Conservation (phyloP, 768 basidiomycete genomes). For the Mycena vitilis region DNA sequence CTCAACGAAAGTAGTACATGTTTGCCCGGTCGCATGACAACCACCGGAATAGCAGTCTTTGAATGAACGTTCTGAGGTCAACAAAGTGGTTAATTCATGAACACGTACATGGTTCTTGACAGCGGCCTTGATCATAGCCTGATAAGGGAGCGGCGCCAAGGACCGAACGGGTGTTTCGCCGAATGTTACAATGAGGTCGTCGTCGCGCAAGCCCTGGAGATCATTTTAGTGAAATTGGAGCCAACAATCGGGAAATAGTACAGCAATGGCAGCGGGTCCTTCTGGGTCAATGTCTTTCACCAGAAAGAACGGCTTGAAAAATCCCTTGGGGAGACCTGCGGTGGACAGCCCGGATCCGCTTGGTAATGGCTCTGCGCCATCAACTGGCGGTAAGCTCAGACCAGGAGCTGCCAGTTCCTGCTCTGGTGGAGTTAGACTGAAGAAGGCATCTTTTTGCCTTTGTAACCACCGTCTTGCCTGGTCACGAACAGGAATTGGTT, state of each 20-base stretch:
- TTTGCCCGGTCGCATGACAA: slow-evolving; percentile 29
- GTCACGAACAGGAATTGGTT: slow-evolving; percentile 1
- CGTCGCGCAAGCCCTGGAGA: slow-evolving; percentile 31
- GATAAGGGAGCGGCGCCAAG: slow-evolving; percentile 30
- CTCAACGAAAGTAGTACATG: slow-evolving; percentile 24
- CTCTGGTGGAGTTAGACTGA: slow-evolving; percentile 59
- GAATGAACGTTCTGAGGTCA: neutral
- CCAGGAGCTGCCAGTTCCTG: slow-evolving; percentile 38
- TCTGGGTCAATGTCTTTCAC: slow-evolving; percentile 25
- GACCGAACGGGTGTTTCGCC: slow-evolving; percentile 29
- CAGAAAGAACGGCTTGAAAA: slow-evolving; percentile 36
- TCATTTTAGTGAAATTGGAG: neutral
- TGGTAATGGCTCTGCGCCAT: slow-evolving; percentile 1
- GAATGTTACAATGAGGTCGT: slow-evolving; percentile 35
- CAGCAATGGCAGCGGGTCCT: slow-evolving; percentile 33
- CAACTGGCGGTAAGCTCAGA: neutral
- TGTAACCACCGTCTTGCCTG: slow-evolving; percentile 60
- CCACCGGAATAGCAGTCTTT: slow-evolving; percentile 29
- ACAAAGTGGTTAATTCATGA: neutral
- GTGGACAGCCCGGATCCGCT: slow-evolving; percentile 19
- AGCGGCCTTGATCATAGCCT: slow-evolving; percentile 28
- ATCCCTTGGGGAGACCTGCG: slow-evolving; percentile 31
- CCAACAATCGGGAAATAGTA: neutral
- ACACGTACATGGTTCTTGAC: slow-evolving; percentile 24
- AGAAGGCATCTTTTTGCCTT: slow-evolving; percentile 53